A percentile compares a stretch with the other conserved stretches of the same genome.
Conservation (phyloP, 768 basidiomycete species). For the Chalciporus piperatus region DNA sequence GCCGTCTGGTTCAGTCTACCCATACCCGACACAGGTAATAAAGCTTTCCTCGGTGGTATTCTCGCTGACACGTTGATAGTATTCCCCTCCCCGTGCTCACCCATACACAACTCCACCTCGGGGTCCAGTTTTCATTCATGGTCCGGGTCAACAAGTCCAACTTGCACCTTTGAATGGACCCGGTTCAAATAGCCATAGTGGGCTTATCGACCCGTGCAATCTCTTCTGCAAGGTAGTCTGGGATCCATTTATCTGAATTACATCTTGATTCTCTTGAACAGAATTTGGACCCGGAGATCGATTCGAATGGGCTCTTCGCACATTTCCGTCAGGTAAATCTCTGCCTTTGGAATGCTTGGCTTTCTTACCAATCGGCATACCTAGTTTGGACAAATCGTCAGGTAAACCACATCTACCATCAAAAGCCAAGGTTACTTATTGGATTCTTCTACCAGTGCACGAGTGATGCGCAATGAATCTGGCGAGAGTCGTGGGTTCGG, state of each 20-base stretch:
- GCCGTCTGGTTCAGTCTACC: conserved; percentile 62
- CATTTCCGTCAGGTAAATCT: conserved; percentile 70
- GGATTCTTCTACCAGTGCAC: conserved; percentile 52
- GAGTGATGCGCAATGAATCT: conserved; percentile 85
- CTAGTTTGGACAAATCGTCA: conserved; percentile 87
- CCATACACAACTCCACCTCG: conserved; percentile 43
- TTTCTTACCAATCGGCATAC: conserved; percentile 15
- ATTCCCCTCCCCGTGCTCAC: conserved; percentile 65
- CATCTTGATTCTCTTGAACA: conserved; percentile 29
- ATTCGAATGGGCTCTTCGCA: conserved; percentile 79
- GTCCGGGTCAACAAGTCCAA: conserved; percentile 89
- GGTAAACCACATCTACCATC: conserved; percentile 41
- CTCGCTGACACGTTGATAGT: conserved; percentile 34
- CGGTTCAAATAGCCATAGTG: conserved; percentile 80
- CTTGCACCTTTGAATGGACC: conserved; percentile 71
- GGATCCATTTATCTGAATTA: conserved; percentile 10
- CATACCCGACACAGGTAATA: conserved; percentile 60
- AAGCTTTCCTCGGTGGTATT: conserved; percentile 2
- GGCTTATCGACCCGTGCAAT: conserved; percentile 88
- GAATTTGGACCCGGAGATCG: conserved; percentile 84
- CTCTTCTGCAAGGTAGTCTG: conserved; percentile 74
- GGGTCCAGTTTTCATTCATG: conserved; percentile 63
- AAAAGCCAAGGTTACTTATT: background rate
- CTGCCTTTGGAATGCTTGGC: conserved; percentile 1
- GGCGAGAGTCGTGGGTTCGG: conserved; percentile 87